Percentiles rank a stretch among this genome's conserved stretches.
These are phyloP conservation scores for Lepidium campestre DNA, from an alignment of 441 rosid species.

Conservation along the genomic window DNA sequence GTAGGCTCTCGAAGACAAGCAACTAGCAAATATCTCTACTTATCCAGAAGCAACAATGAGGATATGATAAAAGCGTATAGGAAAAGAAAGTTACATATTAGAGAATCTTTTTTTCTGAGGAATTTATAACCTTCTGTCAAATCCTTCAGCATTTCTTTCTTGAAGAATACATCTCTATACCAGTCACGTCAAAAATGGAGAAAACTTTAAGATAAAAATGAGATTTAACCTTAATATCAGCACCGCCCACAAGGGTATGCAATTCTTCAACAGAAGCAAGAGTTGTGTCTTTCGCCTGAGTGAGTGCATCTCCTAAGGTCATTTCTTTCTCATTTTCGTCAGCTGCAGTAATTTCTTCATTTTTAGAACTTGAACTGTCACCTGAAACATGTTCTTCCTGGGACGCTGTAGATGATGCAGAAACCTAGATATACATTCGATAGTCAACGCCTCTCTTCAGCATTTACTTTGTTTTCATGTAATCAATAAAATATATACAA, in stretches of 20 bases:
- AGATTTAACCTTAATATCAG: slow-evolving; percentile 85
- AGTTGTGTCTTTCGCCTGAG: slow-evolving; percentile 64
- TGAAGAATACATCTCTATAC: slow-evolving; percentile 2
- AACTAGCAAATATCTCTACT: slow-evolving; percentile 2
- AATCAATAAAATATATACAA: slow-evolving; percentile 7
- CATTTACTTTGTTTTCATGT: slow-evolving; percentile 9
- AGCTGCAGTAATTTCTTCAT: slow-evolving; percentile 46
- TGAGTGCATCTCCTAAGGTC: slow-evolving; percentile 80
- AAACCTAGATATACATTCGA: slow-evolving; percentile 50
- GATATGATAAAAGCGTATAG: background rate
- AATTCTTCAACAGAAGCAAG: slow-evolving; percentile 97
- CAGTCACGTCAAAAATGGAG: background rate
- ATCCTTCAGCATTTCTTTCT: background rate
- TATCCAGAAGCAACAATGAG: slow-evolving; percentile 11
- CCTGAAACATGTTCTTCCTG: slow-evolving; percentile 50
- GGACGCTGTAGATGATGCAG: slow-evolving; percentile 46
- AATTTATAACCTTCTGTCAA: background rate
- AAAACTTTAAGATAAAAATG: background rate
- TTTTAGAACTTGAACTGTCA: slow-evolving; percentile 42
- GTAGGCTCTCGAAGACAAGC: background rate
- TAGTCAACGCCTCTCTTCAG: slow-evolving; percentile 20
- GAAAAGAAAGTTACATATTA: background rate
- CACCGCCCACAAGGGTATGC: slow-evolving; percentile 92
- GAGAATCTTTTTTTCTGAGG: background rate
- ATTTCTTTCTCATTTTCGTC: slow-evolving; percentile 65